Evolutionary conservation across 2,329 filamentous ascomycete species (phyloP), one percentile per base, ranked within the genome.

Genomic region (Biscogniauxia mediterranea): DNA sequence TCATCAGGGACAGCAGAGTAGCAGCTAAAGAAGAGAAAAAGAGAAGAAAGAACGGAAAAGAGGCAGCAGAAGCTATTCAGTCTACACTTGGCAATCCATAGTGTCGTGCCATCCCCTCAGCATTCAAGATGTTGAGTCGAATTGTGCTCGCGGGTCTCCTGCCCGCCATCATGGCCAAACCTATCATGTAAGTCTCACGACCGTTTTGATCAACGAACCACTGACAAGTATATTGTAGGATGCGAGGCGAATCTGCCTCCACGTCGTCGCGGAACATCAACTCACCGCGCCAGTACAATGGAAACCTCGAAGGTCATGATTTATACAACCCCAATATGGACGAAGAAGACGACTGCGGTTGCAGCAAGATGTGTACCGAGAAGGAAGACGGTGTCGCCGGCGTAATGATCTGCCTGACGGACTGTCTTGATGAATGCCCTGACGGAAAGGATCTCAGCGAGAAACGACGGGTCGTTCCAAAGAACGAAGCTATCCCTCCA

Each of bases 81-180:
- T 17, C 56, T 15, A 59, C 21, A 54, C 28, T 51, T 42, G 57
- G 42, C 54, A 32, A 46, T 50, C 51, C 53, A 56, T 55, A 46
- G 26, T 54, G 58, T 52, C 32, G 55, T 26, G 59, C 50, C 28
- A 54, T 52, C 51, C 17, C 38, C 52, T 52, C 26, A 21, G 19
- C 60, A n/a, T 25, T 62, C 56, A 73, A 61, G 56, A 73, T 73
- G 70, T 66, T 71, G 62, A 67, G 62, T 56, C 63, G 69, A n/a
- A 28, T 70, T 55, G 58, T 73, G 54, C 61, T 71, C 20, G 70
- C 62, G 56, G 69, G 70, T 26, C 67, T 73, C 17, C 56, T 71
- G 58, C 70, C 71, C 51, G 66, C 63, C 58, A 61, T 69, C 52
- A 60, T 72, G 64, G 70, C 71, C 20, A 71, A 66, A 55, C 70